Conservation (phyloP, 2,329 filamentous ascomycete genomes). For the Cytospora chrysosperma region DNA sequence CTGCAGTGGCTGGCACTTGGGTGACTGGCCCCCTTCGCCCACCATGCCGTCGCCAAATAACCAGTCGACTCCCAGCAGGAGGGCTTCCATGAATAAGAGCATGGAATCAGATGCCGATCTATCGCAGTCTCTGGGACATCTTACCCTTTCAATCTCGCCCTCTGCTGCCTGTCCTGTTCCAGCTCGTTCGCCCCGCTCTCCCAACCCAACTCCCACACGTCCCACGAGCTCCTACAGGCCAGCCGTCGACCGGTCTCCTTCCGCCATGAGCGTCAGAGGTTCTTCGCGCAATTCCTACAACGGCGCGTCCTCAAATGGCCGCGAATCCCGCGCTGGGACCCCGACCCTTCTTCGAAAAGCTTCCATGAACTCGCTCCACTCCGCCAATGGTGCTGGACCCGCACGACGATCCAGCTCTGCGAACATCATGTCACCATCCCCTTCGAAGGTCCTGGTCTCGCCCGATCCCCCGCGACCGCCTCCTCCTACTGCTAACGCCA, state of each 20-base stretch:
- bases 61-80: slow-evolving; percentile 26
- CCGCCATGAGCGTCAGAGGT: slow-evolving; percentile 36
- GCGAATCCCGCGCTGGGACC: slow-evolving; percentile 47
- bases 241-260: slow-evolving; percentile 40
- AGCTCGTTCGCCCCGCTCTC: slow-evolving; percentile 29
- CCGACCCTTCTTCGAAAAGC: slow-evolving; percentile 55
- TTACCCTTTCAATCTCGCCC: slow-evolving; percentile 41
- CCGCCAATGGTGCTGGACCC: slow-evolving; percentile 43
- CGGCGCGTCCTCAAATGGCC: slow-evolving; percentile 33
- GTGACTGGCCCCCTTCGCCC: not conserved
- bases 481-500: slow-evolving; percentile 47
- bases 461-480: slow-evolving; percentile 40
- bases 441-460: slow-evolving; percentile 37
- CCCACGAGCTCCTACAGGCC: slow-evolving; percentile 37
- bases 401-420: slow-evolving; percentile 51
- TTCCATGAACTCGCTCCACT: slow-evolving; percentile 57
- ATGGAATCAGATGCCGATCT: slow-evolving; percentile 33
- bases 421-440: slow-evolving; percentile 44
- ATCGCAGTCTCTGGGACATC: slow-evolving; percentile 44
- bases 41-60: slow-evolving; percentile 20
- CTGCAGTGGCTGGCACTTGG: not conserved
- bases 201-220: slow-evolving; percentile 14
- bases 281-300: slow-evolving; percentile 44
- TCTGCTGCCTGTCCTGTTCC: slow-evolving; percentile 10
- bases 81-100: slow-evolving; percentile 10